Base-by-base conservation (phyloP, 176 grass and related monocot genomes). In the Eleusine coracana region DNA sequence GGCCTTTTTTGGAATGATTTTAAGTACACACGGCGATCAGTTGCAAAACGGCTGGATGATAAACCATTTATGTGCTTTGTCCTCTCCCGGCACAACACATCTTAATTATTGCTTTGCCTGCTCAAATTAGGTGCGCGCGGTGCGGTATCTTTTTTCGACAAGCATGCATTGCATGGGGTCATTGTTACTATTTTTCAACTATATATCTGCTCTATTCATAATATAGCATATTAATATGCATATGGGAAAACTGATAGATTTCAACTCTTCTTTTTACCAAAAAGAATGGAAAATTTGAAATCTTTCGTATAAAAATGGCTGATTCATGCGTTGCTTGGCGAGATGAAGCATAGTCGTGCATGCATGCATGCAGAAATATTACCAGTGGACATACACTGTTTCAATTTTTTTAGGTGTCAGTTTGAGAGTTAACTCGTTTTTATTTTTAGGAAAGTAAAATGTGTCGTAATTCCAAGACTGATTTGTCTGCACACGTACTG, bases 1-100 rank as follows among this genome's bases (percentile, higher is more conserved):
- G 82, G 36, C 55, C 77, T 61, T 62, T 62, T 69, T 6, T 37
- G 51, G 54, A 64, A 89, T 80, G 25, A 81, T 56, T 79, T 49
- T 50, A 62, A 54, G 44, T 27, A 28, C 37, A 7, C n/a, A n/a
- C n/a, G n/a, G n/a, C 27, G 14, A 45, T 82, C 80, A 41, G 66
- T 69, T 61, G 44, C 34, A 77, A 40, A 70, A 77, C 65, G 77
- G 63, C 45, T 29, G 51, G 51, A 51, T 70, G 56, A 51, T 51
- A 17, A 56, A 81, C 16, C 36, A 9, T 2, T n/a, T 27, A 1
- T 29, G 23, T 29, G 5, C 60, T 63, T 63, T 63, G 60, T 29
- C 60, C 58, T 58, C 59, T 29, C 25, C 60, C 10, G 25, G 60
- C 5, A 25, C 9, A 63, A 14, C 60, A 63, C 25, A 34, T 34